Evolutionary conservation across 1,139 yeast genomes (phyloP).

Genomic region (Yamadazyma spencermartinsiae): DNA sequence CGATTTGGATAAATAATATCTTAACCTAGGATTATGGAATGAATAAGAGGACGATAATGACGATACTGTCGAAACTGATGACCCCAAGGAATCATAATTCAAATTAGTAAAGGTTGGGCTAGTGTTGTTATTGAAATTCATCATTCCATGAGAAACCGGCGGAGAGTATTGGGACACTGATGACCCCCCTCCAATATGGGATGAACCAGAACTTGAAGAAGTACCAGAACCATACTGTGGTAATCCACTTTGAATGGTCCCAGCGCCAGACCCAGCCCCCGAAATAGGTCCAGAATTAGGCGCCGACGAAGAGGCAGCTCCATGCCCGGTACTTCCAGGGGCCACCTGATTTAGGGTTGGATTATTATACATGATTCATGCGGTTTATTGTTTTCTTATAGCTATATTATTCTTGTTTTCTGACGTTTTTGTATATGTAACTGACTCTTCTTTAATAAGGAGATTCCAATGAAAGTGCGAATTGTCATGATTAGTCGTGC

Average conservation of each 20-base stretch:
- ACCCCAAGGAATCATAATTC: constrained; percentile 23
- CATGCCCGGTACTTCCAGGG: neutral
- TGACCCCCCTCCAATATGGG: neutral
- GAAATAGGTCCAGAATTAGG: too few species aligned
- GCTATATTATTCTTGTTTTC: too few species aligned
- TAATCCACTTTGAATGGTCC: too few species aligned
- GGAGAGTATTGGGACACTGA: constrained; percentile 34
- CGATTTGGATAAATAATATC: constrained; percentile 55
- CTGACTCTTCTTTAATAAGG: neutral
- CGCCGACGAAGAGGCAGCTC: too few species aligned
- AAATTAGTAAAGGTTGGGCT: constrained; percentile 29
- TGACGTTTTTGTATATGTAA: neutral
- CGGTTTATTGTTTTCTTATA: neutral
- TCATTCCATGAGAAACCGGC: constrained; percentile 17
- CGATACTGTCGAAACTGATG: constrained; percentile 17
- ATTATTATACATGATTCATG: neutral
- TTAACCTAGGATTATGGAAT: constrained; percentile 44
- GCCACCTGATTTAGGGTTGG: constrained; percentile 1
- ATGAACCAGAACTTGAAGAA: constrained; percentile 19
- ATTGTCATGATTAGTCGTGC: neutral
- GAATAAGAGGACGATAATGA: constrained; percentile 30
- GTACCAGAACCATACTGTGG: too few species aligned
- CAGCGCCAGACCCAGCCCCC: too few species aligned
- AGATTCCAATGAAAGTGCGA: neutral
- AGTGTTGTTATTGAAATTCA: constrained; percentile 18